phyloP scores from a whole-genome alignment of 306 rosid species.

The Prunus armeniaca region DNA sequence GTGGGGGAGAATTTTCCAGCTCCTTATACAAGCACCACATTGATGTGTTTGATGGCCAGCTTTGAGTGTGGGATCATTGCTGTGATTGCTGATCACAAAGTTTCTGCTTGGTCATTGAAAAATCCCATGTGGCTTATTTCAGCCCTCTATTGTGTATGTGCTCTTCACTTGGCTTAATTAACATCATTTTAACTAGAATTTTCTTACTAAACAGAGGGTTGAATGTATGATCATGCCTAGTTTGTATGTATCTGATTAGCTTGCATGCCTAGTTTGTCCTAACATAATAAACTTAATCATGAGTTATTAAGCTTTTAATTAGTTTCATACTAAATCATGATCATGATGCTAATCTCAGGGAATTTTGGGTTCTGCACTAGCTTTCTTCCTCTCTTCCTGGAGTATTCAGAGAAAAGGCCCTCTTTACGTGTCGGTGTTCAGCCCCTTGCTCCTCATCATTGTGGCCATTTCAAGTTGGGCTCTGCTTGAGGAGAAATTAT shows the following conservation, averaged over 20 bases:
- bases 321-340: not conserved
- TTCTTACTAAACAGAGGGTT: too few relatives aligned
- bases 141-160: slow-evolving; percentile 55
- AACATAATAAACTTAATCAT: not conserved
- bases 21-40: slow-evolving; percentile 66
- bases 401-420: slow-evolving; percentile 70
- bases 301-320: not conserved
- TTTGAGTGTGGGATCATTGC: slow-evolving; percentile 62
- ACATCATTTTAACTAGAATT: too few relatives aligned
- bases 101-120: slow-evolving; percentile 59
- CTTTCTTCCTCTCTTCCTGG: slow-evolving; percentile 58
- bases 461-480: slow-evolving; percentile 68
- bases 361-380: slow-evolving; percentile 46
- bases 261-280: too few relatives aligned
- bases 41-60: slow-evolving; percentile 58
- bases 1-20: slow-evolving; percentile 62
- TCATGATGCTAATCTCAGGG: slow-evolving; percentile 41
- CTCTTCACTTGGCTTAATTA: not conserved
- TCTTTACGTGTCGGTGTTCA: slow-evolving; percentile 67
- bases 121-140: slow-evolving; percentile 41
- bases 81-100: slow-evolving; percentile 31
- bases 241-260: too few relatives aligned
- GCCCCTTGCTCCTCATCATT: slow-evolving; percentile 58
- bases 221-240: too few relatives aligned
- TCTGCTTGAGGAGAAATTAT: slow-evolving; percentile 54